A percentile compares a stretch with the other conserved stretches of the same genome.
phyloP scores from a whole-genome alignment of 169 alveolate species.

The Theileria annulata region DNA sequence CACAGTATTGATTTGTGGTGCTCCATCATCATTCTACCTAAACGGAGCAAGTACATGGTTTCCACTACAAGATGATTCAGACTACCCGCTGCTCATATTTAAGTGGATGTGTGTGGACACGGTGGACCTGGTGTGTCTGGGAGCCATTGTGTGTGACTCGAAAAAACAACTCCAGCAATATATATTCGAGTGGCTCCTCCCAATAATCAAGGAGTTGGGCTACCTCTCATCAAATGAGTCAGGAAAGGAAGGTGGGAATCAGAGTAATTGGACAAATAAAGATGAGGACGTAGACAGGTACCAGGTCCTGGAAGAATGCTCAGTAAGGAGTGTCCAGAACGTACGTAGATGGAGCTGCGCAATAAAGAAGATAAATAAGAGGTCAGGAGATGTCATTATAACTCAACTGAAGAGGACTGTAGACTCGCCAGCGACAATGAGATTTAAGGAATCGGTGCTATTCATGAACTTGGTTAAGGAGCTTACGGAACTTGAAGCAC shows the following conservation, averaged over 20 bases:
- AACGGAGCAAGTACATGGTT: conserved; percentile 43
- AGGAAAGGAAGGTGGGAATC: conserved; percentile 31
- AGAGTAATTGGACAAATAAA: conserved; percentile 13
- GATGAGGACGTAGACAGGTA: conserved; percentile 64
- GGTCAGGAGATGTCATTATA: conserved; percentile 81
- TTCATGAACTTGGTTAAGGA: conserved; percentile 52
- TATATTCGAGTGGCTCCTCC: conserved; percentile 80
- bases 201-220: conserved; percentile 73
- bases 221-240: conserved; percentile 23
- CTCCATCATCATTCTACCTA: conserved; percentile 53
- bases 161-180: conserved; percentile 80
- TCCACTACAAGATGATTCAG: conserved; percentile 77
- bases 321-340: conserved; percentile 77
- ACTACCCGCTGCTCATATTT: conserved; percentile 77
- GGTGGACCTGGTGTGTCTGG: conserved; percentile 74
- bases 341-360: conserved; percentile 84
- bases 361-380: conserved; percentile 77
- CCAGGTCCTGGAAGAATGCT: conserved; percentile 80
- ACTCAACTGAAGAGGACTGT: conserved; percentile 68
- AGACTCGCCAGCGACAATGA: conserved; percentile 74
- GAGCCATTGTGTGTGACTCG: conserved; percentile 82
- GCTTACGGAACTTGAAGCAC: conserved; percentile 60
- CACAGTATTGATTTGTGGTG: conserved; percentile 63
- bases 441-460: conserved; percentile 61
- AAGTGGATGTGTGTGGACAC: conserved; percentile 79